Base-by-base conservation (phyloP, 1,284 basidiomycete genomes). In the Afroboletus lepidellus region DNA sequence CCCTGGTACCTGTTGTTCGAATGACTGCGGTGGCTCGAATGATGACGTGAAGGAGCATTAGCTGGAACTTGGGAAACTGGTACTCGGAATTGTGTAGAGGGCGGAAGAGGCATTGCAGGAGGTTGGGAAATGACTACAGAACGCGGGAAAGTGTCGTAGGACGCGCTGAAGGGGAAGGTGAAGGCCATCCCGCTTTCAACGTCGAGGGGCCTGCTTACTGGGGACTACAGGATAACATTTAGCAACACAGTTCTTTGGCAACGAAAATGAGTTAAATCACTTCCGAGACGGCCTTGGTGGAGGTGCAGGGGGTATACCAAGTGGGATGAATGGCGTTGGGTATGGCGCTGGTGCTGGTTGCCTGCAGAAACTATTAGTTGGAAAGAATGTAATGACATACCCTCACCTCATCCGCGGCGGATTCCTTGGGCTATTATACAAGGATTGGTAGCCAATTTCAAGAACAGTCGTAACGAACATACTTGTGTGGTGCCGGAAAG, bases 111-210 rank as follows among this genome's bases (percentile, higher is more conserved):
- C 7, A 15, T 32, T 2, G 44, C 27, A 18, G 30, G 24, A 11
- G 29, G 27, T 34, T 42, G 50, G 3, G 55, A 51, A 34, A 44
- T 37, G 11, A 54, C 9, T 3, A 56, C 12, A 16, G 64, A 58
- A 24, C 67, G 67, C 20, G 69, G 64, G 20, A 68, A 69, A 18
- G 61, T 70, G 32, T 68, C 48, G 51, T 69, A 59, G 34, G 69
- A 52, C 18, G 52, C 1, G n/a, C 60, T 70, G 53, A 46, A 41
- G 45, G 25, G 41, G 51, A 50, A 49, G 39, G 51, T 69, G 43
- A 61, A 60, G 46, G 46, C 8, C 13, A 27, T 41, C 41, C 51
- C 41, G 48, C 24, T 42, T 32, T 50, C 45, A 50, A n/a, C n/a
- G 54, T 46, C 37, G 23, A 56, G 34, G 27, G 43, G 46, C 37